Percentiles rank a stretch among this genome's conserved stretches.
These are phyloP conservation scores for Fusarium algeriense DNA, from an alignment of 2,329 filamentous ascomycete species.

Conservation along the genomic window DNA sequence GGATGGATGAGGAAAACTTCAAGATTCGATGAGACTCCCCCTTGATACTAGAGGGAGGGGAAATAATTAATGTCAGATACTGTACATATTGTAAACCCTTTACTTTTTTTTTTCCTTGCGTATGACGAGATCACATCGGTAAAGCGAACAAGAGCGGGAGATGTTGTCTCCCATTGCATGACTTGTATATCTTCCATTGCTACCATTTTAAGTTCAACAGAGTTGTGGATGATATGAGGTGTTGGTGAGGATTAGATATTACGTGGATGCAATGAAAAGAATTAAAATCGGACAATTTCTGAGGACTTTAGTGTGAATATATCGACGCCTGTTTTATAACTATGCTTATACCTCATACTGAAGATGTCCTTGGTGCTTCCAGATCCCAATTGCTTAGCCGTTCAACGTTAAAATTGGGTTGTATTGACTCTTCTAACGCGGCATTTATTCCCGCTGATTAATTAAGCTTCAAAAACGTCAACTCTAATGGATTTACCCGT, in stretches of 20 bases:
- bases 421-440: neutral
- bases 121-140: constrained; percentile 35
- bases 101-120: constrained; percentile 34
- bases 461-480: neutral
- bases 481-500: neutral
- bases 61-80: constrained; percentile 49
- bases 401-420: neutral
- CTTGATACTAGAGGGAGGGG: constrained; percentile 20
- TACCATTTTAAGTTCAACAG: constrained; percentile 2
- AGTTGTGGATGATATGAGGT: constrained; percentile 24
- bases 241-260: constrained; percentile 14
- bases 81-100: constrained; percentile 48
- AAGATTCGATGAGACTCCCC: constrained; percentile 33
- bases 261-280: constrained; percentile 1
- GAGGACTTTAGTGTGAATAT: neutral
- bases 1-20: constrained; percentile 24
- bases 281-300: neutral
- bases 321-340: too few relatives aligned
- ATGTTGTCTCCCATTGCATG: constrained; percentile 17
- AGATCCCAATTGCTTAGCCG: neutral
- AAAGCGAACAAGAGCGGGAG: constrained; percentile 31
- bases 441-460: neutral
- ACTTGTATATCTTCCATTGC: constrained; percentile 22
- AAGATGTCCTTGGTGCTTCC: too few relatives aligned
- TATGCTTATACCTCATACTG: too few relatives aligned